phyloP scores from a whole-genome alignment of 345 rosid species.

The Acer negundo region DNA sequence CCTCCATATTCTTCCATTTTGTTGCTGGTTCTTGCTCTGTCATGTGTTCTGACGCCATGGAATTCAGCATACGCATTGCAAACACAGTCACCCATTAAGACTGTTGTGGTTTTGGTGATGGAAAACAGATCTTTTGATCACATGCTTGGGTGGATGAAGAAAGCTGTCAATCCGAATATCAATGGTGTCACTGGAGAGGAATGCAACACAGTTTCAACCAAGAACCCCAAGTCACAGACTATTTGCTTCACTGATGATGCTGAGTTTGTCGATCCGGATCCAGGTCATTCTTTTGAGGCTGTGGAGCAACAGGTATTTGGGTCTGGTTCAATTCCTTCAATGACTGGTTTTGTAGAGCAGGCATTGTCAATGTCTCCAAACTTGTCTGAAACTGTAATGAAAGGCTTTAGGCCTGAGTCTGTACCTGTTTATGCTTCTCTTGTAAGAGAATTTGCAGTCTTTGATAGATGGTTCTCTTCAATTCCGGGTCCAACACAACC shows the following conservation, averaged over 20 bases:
- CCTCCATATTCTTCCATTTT: constrained; percentile 37
- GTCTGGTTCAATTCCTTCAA: constrained; percentile 65
- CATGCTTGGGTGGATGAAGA: constrained; percentile 96
- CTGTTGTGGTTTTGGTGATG: constrained; percentile 80
- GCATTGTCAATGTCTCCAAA: constrained; percentile 75
- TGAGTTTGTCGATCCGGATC: constrained; percentile 95
- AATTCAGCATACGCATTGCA: constrained; percentile 33
- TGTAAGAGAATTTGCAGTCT: constrained; percentile 74
- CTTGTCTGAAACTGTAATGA: constrained; percentile 80
- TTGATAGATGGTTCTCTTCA: constrained; percentile 93
- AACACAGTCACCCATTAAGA: constrained; percentile 66
- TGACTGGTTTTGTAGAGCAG: constrained; percentile 92
- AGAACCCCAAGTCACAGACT: constrained; percentile 34
- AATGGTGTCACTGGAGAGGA: constrained; percentile 87
- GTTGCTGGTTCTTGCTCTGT: constrained; percentile 47
- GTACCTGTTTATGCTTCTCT: constrained; percentile 71
- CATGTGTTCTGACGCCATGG: constrained; percentile 34
- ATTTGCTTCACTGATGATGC: constrained; percentile 89
- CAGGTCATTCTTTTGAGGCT: constrained; percentile 93
- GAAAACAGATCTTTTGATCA: constrained; percentile 95
- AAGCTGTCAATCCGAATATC: constrained; percentile 61
- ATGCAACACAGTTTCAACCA: constrained; percentile 76
- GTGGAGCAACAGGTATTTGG: constrained; percentile 87
- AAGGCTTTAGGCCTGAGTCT: constrained; percentile 74
- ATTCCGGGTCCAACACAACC: constrained; percentile 99